Conservation (phyloP, 495 filamentous ascomycete species). For the Talaromyces wortmannii region DNA sequence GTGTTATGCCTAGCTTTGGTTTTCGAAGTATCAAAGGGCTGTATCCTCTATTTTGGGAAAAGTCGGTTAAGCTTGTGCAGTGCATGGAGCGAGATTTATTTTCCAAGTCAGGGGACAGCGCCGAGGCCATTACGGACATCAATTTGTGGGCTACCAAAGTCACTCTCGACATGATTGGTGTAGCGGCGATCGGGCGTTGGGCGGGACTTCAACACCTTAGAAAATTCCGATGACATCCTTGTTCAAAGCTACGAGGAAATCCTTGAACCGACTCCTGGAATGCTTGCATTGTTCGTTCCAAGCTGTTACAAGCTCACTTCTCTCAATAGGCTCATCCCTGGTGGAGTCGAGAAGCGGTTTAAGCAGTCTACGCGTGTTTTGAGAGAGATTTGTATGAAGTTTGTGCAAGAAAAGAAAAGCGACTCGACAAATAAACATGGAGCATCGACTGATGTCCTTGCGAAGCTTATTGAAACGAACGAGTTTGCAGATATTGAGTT, state of each 20-base stretch:
- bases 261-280: background rate
- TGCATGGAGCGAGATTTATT: background rate
- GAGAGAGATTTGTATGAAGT: no score
- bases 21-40: slow-evolving; percentile 65
- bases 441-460: background rate
- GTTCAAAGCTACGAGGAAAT: slow-evolving; percentile 32
- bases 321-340: no score
- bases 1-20: slow-evolving; percentile 62
- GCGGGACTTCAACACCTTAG: slow-evolving; percentile 62
- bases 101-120: background rate
- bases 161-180: slow-evolving; percentile 72
- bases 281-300: no score
- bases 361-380: no score
- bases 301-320: no score
- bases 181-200: slow-evolving; percentile 64
- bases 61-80: slow-evolving; percentile 14
- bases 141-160: slow-evolving; percentile 39
- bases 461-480: background rate
- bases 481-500: background rate
- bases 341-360: no score
- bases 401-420: no score
- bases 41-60: slow-evolving; percentile 64
- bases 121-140: slow-evolving; percentile 7
- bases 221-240: slow-evolving; percentile 39
- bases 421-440: no score